Base-by-base conservation (phyloP, 2,329 filamentous ascomycete species). In the Ascochyta clinopodiicola region DNA sequence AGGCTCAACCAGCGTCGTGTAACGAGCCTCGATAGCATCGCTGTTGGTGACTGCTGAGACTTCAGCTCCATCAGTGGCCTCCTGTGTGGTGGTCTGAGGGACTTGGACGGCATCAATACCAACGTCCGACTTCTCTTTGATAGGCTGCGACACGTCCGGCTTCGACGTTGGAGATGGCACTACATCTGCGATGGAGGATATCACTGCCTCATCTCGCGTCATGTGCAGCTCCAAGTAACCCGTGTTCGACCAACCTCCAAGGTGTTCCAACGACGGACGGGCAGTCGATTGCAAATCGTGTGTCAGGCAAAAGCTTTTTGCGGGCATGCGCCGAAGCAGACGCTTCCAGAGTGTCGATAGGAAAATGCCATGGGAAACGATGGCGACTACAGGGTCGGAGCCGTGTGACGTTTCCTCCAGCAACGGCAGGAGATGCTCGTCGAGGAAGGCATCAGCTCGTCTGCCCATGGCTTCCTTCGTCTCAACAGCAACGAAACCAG, bases 361-460 rank as follows among this genome's bases (percentile, higher is more conserved):
- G 36, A 96, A 86, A 57, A 96, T 88, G 15, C 93, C 92, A 68
- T 97, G 93, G 2, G 92, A 89, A 3, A 96, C 89, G 13, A 96
- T 77, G 1, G 86, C 87, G 12, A 92, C 78, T 2, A 80, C 77
- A 6, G 73, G 67, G 10, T 79, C 72, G 15, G 56, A 25, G 6
- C 54, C 45, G 6, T 61, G 44, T 2, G 61, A 56, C 0, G 71
- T 61, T 10, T 73, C 61, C 10, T 78, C 61, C 15, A 88, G 55
- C 4, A 89, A 57, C 9, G 87, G 87, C 5, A 84, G 62, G 0
- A 96, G 76, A 66, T 89, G 80, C 8, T 79, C 73, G 51, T 87
- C 80, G 21, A 96, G 74, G 63, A 96, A 96, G 0, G 65, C 70
- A 49, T 88, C 82, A 2, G 85, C 83, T 31, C 92, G 84, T 51